phyloP scores from a whole-genome alignment of 768 basidiomycete genomes.

The Suillus lakei region DNA sequence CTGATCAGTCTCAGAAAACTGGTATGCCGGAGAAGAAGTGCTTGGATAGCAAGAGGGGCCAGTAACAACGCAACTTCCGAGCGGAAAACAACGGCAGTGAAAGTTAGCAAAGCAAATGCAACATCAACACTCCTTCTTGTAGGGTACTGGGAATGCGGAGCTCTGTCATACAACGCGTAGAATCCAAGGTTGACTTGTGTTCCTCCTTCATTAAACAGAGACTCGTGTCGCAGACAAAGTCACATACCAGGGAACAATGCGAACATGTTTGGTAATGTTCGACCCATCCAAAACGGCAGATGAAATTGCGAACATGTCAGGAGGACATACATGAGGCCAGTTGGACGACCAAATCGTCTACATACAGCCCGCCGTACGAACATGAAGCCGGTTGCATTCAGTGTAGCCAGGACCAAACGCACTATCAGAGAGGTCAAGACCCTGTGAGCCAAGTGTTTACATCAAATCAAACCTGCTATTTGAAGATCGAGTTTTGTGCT shows the following conservation, averaged over 20 bases:
- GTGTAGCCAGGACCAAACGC: constrained; percentile 69
- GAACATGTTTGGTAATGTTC: constrained; percentile 95
- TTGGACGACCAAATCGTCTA: constrained; percentile 62
- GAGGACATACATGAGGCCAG: constrained; percentile 63
- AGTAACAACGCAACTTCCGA: constrained; percentile 78
- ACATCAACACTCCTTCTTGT: constrained; percentile 37
- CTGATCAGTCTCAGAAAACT: constrained; percentile 48
- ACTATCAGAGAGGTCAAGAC: constrained; percentile 46
- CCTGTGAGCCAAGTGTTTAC: constrained; percentile 1
- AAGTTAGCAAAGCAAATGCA: constrained; percentile 66
- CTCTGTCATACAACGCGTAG: constrained; percentile 46
- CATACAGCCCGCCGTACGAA: constrained; percentile 67
- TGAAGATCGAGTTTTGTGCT: constrained; percentile 71
- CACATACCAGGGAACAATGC: constrained; percentile 77
- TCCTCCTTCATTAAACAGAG: constrained; percentile 6
- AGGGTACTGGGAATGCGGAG: constrained; percentile 44
- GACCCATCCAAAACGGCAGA: constrained; percentile 89
- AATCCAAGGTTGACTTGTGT: constrained; percentile 63
- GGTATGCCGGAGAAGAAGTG: constrained; percentile 47
- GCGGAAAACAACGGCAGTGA: constrained; percentile 73
- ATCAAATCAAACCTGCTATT: constrained; percentile 56
- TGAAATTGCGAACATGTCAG: constrained; percentile 90
- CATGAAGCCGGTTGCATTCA: constrained; percentile 66
- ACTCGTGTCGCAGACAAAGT: neutral
- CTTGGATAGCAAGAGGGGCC: constrained; percentile 61